These are phyloP conservation scores for Aspergillus novofumigatus DNA, from an alignment of 2,329 filamentous ascomycete species.

Conservation along the genomic window DNA sequence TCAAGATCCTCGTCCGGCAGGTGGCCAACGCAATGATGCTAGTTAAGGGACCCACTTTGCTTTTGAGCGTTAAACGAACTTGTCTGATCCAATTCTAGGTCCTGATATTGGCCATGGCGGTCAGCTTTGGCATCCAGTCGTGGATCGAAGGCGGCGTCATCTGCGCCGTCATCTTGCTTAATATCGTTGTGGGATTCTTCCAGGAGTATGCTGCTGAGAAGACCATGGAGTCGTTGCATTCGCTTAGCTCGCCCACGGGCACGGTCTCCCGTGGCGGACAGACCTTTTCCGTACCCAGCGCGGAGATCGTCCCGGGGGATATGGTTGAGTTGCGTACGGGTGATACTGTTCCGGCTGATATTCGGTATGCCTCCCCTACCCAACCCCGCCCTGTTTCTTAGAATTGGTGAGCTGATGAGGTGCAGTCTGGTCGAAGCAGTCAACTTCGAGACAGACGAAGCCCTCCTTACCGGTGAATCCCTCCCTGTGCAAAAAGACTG, in stretches of 20 bases:
- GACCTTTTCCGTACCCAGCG: slow-evolving; percentile 50
- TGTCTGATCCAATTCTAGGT: slow-evolving; percentile 47
- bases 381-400: too few species aligned
- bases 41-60: slow-evolving; percentile 37
- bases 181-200: slow-evolving; percentile 57
- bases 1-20: slow-evolving; percentile 64
- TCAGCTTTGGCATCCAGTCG: slow-evolving; percentile 54
- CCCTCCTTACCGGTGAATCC: slow-evolving; percentile 60
- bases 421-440: slow-evolving; percentile 57
- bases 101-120: slow-evolving; percentile 70
- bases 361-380: slow-evolving; percentile 31
- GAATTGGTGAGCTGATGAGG: too few species aligned
- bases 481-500: slow-evolving; percentile 55
- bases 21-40: slow-evolving; percentile 67
- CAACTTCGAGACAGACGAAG: slow-evolving; percentile 72
- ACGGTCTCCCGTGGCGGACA: slow-evolving; percentile 56
- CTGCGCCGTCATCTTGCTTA: slow-evolving; percentile 55
- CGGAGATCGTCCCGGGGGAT: slow-evolving; percentile 61
- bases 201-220: slow-evolving; percentile 60
- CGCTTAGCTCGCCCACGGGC: slow-evolving; percentile 55
- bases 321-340: slow-evolving; percentile 53
- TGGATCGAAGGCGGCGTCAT: slow-evolving; percentile 60
- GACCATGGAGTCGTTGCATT: slow-evolving; percentile 57
- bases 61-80: slow-evolving; percentile 23
- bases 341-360: slow-evolving; percentile 58